Evolutionary conservation across 768 basidiomycete genomes (phyloP).

Genomic region (Lactarius sanguifluus): DNA sequence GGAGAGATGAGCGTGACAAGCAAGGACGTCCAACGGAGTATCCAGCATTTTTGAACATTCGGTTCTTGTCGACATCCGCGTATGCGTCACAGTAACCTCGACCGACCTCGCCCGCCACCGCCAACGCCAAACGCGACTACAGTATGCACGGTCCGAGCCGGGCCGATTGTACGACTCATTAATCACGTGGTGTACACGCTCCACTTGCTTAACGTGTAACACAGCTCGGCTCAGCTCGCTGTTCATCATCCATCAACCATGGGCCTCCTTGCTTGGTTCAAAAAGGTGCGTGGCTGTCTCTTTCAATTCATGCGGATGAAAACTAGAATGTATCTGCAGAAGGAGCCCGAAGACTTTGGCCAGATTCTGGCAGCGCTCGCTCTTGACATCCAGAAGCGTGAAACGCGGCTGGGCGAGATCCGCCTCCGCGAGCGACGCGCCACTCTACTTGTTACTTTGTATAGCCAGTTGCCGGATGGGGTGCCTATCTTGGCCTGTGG

Average conservation of each 20-base stretch:
- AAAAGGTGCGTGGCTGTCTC: slow-evolving; percentile 25
- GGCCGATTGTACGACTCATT: not conserved
- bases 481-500: slow-evolving; percentile 70
- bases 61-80: slow-evolving; percentile 24
- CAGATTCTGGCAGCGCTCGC: slow-evolving; percentile 66
- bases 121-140: not conserved
- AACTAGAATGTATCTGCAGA: slow-evolving; percentile 36
- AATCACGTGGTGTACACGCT: slow-evolving; percentile 1
- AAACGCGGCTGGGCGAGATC: slow-evolving; percentile 75
- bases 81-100: not conserved
- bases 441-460: slow-evolving; percentile 73
- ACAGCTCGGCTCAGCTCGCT: slow-evolving; percentile 5
- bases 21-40: not conserved
- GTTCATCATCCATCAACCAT: slow-evolving; percentile 19
- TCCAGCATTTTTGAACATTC: slow-evolving; percentile 24
- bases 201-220: not conserved
- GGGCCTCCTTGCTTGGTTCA: slow-evolving; percentile 32
- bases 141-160: not conserved
- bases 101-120: not conserved
- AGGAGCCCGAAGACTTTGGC: slow-evolving; percentile 73
- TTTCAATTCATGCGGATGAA: not conserved
- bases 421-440: slow-evolving; percentile 81
- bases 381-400: slow-evolving; percentile 67
- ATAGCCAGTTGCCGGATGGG: slow-evolving; percentile 75
- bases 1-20: not conserved